Conservation (phyloP, 2,329 filamentous ascomycete species). For the Penicillium sp. region DNA sequence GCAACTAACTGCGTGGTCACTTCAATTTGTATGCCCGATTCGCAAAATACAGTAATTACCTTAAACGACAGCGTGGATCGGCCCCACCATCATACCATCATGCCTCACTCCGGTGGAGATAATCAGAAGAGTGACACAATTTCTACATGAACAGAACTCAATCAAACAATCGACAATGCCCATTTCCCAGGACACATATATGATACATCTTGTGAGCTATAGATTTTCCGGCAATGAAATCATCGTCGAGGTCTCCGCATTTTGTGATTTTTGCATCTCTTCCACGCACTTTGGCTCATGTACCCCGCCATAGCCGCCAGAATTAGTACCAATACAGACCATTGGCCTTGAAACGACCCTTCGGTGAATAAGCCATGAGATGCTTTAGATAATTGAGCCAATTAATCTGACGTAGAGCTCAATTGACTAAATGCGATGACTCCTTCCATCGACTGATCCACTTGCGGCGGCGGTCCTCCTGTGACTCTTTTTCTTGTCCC, state of each 20-base stretch:
- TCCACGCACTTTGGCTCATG: slow-evolving; percentile 11
- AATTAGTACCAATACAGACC: slow-evolving; percentile 1
- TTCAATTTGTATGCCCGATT: background rate
- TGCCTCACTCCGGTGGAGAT: background rate
- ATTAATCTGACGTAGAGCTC: background rate
- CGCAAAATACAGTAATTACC: background rate
- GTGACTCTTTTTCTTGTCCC: slow-evolving; percentile 18
- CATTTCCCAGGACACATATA: background rate
- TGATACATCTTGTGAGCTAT: background rate
- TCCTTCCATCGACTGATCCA: slow-evolving; percentile 27
- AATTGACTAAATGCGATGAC: slow-evolving; percentile 11
- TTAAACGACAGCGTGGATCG: slow-evolving; percentile 5
- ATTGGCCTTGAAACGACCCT: slow-evolving; percentile 3
- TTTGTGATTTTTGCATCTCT: background rate
- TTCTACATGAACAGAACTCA: background rate
- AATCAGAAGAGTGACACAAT: background rate
- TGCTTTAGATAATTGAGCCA: background rate
- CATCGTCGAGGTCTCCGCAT: background rate
- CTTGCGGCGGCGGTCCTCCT: slow-evolving; percentile 20
- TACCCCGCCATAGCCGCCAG: slow-evolving; percentile 22
- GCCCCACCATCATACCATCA: slow-evolving; percentile 5
- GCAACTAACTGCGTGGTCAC: too few species aligned
- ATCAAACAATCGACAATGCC: background rate
- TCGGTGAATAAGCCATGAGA: slow-evolving; percentile 11
- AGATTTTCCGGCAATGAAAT: background rate